Percentiles rank a stretch among this genome's conserved stretches.
Conservation (phyloP, 495 filamentous ascomycete genomes). For the Penicillium ochrochloron region DNA sequence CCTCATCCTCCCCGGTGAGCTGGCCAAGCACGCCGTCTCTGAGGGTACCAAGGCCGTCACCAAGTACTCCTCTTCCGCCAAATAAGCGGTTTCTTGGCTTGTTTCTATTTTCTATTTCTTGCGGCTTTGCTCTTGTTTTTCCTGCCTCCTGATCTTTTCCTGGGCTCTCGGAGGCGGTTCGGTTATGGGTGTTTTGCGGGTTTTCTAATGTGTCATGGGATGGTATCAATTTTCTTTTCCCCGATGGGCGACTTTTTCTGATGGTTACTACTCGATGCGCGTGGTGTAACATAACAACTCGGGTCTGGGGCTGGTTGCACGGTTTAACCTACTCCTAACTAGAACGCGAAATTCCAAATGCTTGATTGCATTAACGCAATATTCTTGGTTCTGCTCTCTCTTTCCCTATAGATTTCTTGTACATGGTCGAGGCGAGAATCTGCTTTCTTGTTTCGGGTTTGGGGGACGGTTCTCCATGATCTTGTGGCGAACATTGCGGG, state of each 20-base stretch:
- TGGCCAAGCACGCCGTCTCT: conserved; percentile 99
- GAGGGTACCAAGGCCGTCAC: conserved; percentile 99
- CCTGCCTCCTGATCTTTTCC: conserved; percentile 60
- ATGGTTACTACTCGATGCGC: conserved; percentile 71
- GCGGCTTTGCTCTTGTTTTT: conserved; percentile 53
- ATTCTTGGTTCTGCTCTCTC: conserved; percentile 15
- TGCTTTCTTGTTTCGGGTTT: not conserved
- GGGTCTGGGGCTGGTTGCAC: conserved; percentile 49
- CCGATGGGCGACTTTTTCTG: conserved; percentile 69
- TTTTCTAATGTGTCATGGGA: conserved; percentile 91
- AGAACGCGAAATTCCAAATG: conserved; percentile 58
- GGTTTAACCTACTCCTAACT: conserved; percentile 40
- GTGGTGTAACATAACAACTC: conserved; percentile 81
- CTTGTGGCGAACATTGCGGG: not conserved
- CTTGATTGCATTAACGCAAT: conserved; percentile 53
- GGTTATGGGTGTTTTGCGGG: conserved; percentile 68
- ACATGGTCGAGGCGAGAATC: not conserved
- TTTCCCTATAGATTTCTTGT: conserved; percentile 12
- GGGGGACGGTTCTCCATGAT: not conserved
- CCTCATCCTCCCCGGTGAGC: conserved; percentile 95
- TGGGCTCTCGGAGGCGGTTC: conserved; percentile 63
- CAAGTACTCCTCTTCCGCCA: conserved; percentile 99
- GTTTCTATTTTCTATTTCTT: conserved; percentile 45
- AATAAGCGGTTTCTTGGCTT: conserved; percentile 68
- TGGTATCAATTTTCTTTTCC: conserved; percentile 67